A percentile compares a stretch with the other conserved stretches of the same genome.
phyloP scores from a whole-genome alignment of 2,329 filamentous ascomycete genomes.

The Thelonectria olida region DNA sequence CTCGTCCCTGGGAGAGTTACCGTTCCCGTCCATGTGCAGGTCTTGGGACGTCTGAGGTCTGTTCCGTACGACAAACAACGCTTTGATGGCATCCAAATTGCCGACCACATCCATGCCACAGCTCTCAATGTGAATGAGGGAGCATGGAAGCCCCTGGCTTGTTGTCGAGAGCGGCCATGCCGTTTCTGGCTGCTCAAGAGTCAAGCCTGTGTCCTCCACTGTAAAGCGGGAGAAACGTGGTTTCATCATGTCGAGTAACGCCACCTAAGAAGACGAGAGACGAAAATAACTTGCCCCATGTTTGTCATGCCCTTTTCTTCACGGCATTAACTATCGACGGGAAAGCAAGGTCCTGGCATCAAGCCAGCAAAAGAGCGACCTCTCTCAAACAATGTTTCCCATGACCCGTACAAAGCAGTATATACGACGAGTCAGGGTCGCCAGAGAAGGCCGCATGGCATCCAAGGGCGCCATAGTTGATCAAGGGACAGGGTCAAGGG shows the following conservation, averaged over 20 bases:
- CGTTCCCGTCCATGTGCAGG: not conserved
- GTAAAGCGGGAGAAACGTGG: slow-evolving; percentile 25
- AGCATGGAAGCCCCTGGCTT: slow-evolving; percentile 2
- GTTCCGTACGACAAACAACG: slow-evolving; percentile 8
- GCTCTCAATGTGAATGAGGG: not conserved
- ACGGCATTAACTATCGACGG: not conserved
- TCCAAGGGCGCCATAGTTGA: not conserved
- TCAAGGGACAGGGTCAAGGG: not conserved
- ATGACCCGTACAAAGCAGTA: no score
- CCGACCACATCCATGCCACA: slow-evolving; percentile 7
- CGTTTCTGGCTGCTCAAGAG: slow-evolving; percentile 25
- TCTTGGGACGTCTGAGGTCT: slow-evolving; percentile 6
- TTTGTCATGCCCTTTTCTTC: not conserved
- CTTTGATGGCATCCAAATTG: slow-evolving; percentile 8
- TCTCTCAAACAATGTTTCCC: not conserved
- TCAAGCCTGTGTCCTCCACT: slow-evolving; percentile 9
- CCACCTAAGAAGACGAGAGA: slow-evolving; percentile 12
- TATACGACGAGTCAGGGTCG: not conserved
- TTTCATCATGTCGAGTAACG: slow-evolving; percentile 35
- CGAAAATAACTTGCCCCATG: slow-evolving; percentile 15
- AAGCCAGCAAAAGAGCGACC: no score
- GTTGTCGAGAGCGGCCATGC: slow-evolving; percentile 13
- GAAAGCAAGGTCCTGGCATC: not conserved
- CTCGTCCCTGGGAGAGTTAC: not conserved
- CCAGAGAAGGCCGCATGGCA: no score